These are phyloP conservation scores for Cucumis sativus DNA, from an alignment of 306 rosid species.

Conservation along the genomic window DNA sequence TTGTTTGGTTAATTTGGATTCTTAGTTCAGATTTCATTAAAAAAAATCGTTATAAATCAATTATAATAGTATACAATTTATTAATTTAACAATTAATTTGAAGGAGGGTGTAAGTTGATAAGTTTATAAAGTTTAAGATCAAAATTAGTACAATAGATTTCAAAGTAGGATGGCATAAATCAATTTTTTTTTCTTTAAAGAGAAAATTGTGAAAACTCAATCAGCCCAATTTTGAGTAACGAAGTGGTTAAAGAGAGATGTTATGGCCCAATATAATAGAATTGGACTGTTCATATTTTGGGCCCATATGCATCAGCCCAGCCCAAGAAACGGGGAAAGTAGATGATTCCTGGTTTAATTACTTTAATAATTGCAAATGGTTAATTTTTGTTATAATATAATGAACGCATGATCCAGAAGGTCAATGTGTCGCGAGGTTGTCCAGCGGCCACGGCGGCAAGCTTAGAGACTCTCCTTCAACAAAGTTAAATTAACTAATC, in stretches of 20 bases:
- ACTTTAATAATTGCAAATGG: background rate
- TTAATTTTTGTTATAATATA: background rate
- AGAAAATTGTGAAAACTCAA: background rate
- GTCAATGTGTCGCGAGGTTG: background rate
- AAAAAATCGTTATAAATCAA: no score
- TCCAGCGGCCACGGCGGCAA: background rate
- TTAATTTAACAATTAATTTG: no score
- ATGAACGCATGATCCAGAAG: background rate
- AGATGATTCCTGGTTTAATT: background rate
- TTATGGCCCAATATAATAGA: background rate
- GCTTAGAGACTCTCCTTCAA: background rate
- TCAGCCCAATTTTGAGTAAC: background rate
- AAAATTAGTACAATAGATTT: no score
- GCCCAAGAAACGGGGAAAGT: background rate
- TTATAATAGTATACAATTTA: no score
- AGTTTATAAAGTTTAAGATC: no score
- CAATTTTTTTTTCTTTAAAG: no score
- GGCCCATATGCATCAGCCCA: background rate
- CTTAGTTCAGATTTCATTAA: no score
- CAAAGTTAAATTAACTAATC: background rate
- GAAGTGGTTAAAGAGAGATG: background rate
- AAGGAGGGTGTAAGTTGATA: no score
- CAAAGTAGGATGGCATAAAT: no score
- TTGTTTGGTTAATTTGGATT: no score
- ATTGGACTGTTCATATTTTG: background rate